A percentile compares a stretch with the other conserved stretches of the same genome.
phyloP scores from a whole-genome alignment of 2,329 filamentous ascomycete species.

The Penicillium sp. region DNA sequence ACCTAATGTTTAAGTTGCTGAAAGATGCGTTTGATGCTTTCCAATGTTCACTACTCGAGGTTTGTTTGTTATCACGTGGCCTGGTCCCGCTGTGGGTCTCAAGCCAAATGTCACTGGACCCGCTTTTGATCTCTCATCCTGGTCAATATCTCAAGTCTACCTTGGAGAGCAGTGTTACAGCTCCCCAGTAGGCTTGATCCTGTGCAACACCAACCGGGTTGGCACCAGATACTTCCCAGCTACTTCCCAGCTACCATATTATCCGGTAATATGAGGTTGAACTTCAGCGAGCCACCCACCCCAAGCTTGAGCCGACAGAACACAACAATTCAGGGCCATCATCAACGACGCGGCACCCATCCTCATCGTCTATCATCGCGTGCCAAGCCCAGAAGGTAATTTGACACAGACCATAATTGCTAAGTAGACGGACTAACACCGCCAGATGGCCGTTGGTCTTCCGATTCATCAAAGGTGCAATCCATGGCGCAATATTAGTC shows the following conservation, averaged over 20 bases:
- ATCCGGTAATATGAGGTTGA: slow-evolving; percentile 26
- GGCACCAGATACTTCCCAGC: not conserved
- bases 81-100: not conserved
- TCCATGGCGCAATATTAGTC: slow-evolving; percentile 60
- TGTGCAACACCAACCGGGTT: not conserved
- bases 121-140: slow-evolving; percentile 1
- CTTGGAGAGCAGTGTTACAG: not conserved
- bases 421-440: slow-evolving; percentile 1
- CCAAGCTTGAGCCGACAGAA: slow-evolving; percentile 35
- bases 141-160: not conserved
- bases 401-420: not conserved
- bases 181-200: not conserved
- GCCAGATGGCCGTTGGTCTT: slow-evolving; percentile 63
- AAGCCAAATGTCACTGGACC: not conserved
- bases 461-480: slow-evolving; percentile 65
- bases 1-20: no score
- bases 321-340: slow-evolving; percentile 24
- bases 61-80: not conserved
- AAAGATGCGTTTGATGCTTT: no score
- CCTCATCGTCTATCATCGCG: slow-evolving; percentile 36
- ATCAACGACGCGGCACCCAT: slow-evolving; percentile 25
- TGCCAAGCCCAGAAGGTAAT: slow-evolving; percentile 34
- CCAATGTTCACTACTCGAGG: no score
- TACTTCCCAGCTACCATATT: not conserved
- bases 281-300: slow-evolving; percentile 33